A percentile compares a stretch with the other conserved stretches of the same genome.
These are phyloP conservation scores for Talaromyces liani DNA, from an alignment of 495 filamentous ascomycete species.

Conservation along the genomic window DNA sequence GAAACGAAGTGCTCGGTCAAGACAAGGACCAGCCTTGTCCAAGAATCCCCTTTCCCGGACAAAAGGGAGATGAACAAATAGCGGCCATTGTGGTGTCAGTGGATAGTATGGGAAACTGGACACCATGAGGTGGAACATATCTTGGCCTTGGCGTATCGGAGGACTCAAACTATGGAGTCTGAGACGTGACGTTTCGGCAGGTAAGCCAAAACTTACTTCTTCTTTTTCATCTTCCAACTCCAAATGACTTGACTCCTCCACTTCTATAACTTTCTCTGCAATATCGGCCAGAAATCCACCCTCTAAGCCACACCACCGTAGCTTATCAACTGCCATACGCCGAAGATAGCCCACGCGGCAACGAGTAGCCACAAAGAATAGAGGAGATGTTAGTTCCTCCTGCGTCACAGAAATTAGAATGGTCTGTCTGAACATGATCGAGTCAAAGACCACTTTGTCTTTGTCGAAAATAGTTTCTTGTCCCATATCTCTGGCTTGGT, in stretches of 20 bases:
- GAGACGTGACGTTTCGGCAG: background rate
- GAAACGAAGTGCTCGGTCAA: slow-evolving; percentile 2
- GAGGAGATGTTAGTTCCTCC: background rate
- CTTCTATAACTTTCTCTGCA: background rate
- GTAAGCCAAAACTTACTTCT: background rate
- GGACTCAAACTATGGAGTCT: background rate
- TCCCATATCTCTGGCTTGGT: background rate
- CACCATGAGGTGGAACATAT: slow-evolving; percentile 1
- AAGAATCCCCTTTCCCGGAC: background rate
- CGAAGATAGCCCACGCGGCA: background rate
- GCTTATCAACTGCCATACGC: background rate
- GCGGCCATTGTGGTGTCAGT: background rate
- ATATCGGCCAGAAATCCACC: background rate
- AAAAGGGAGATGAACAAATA: background rate
- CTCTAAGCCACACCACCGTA: background rate
- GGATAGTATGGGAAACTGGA: slow-evolving; percentile 2
- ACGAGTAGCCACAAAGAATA: slow-evolving; percentile 6
- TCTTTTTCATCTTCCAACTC: background rate
- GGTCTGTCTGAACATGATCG: slow-evolving; percentile 1
- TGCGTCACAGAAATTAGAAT: background rate
- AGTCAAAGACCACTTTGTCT: background rate
- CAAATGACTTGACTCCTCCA: background rate
- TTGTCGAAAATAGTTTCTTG: slow-evolving; percentile 4
- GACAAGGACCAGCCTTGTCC: background rate
- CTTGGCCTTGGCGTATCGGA: background rate